Evolutionary conservation across 768 basidiomycete genomes (phyloP).

Genomic region (Trametes gibbosa): DNA sequence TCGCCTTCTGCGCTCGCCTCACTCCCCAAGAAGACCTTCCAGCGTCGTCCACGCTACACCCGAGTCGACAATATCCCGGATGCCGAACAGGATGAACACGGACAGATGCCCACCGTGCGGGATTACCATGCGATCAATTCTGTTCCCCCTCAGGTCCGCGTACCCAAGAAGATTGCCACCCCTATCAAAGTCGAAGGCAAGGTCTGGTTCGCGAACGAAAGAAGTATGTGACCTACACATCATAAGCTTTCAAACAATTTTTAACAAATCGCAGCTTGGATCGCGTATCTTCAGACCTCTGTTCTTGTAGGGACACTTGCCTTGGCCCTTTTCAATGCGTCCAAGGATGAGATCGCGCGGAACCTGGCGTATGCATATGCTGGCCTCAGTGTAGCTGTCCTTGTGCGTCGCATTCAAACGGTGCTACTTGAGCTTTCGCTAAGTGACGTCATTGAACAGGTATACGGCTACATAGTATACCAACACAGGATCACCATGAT

Average conservation of each 20-base stretch:
- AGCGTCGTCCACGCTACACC: slow-evolving; percentile 48
- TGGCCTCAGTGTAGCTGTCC: slow-evolving; percentile 64
- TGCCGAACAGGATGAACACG: slow-evolving; percentile 45
- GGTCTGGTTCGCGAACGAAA: slow-evolving; percentile 97
- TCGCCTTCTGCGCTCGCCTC: slow-evolving; percentile 58
- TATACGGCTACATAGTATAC: slow-evolving; percentile 86
- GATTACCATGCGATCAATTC: slow-evolving; percentile 76
- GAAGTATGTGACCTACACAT: slow-evolving; percentile 53
- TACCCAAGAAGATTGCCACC: slow-evolving; percentile 81
- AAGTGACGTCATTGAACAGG: slow-evolving; percentile 35
- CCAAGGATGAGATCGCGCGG: slow-evolving; percentile 61
- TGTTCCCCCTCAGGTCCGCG: slow-evolving; percentile 59
- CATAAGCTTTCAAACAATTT: background rate
- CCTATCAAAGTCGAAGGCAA: slow-evolving; percentile 89
- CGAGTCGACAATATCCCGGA: slow-evolving; percentile 76
- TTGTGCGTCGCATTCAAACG: slow-evolving; percentile 42
- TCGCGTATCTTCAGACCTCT: slow-evolving; percentile 86
- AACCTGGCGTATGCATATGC: slow-evolving; percentile 85
- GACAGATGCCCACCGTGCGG: slow-evolving; percentile 57
- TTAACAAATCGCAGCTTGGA: slow-evolving; percentile 60
- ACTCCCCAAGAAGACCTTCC: slow-evolving; percentile 40
- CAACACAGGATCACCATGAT: slow-evolving; percentile 91
- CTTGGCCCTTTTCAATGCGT: slow-evolving; percentile 86
- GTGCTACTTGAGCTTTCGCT: background rate
- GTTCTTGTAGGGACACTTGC: slow-evolving; percentile 83